Evolutionary conservation across 768 basidiomycete genomes (phyloP), one percentile per base, ranked within the genome.

Genomic region (Rhodotorula kratochvilovae): DNA sequence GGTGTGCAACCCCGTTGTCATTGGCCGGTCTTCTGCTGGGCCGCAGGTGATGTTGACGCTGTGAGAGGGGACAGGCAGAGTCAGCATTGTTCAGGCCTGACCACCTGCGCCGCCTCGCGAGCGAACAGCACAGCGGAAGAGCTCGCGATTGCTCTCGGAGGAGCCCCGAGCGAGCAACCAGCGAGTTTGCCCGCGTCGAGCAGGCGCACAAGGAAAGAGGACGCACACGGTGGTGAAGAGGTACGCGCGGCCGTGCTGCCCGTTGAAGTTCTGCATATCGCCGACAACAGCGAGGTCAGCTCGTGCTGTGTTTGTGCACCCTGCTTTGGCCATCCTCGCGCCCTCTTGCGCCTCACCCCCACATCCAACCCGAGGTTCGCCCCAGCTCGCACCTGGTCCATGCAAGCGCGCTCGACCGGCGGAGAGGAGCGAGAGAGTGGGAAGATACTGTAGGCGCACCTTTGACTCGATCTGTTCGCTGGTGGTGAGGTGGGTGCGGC

Each of bases 1-100:
- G 36, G 89, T 91, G 82, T 99, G 96, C 77, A 90, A 87, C 31
- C 95, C 95, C 31, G 95, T 99, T 42, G 93, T 94, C 95, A 98
- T 99, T 68, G 88, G 87, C 72, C 96, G 86, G 80, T 97, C 95
- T 79, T 85, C 90, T 51, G 91, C 88, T 76, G 91, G 89, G 70
- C 93, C 93, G 80, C 91, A 89, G 72, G 88, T 83, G 73, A 97
- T 85, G 80, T 99, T 99, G 76, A 96, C 92, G 70, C 93, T 95
- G 79, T 59, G 53, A 39, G 31, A 63, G 50, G 42, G 50, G n/a
- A 17, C 35, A 33, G n/a, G 19, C 13, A 23, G 31, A 39, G 33
- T 42, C 64, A 27, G 33, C 29, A n/a, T n/a, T n/a, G n/a, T n/a
- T n/a, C n/a, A n/a, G n/a, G n/a, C n/a, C n/a, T n/a, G n/a, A n/a